These are phyloP conservation scores for Rubroboletus satanas DNA, from an alignment of 768 basidiomycete species.

Conservation along the genomic window DNA sequence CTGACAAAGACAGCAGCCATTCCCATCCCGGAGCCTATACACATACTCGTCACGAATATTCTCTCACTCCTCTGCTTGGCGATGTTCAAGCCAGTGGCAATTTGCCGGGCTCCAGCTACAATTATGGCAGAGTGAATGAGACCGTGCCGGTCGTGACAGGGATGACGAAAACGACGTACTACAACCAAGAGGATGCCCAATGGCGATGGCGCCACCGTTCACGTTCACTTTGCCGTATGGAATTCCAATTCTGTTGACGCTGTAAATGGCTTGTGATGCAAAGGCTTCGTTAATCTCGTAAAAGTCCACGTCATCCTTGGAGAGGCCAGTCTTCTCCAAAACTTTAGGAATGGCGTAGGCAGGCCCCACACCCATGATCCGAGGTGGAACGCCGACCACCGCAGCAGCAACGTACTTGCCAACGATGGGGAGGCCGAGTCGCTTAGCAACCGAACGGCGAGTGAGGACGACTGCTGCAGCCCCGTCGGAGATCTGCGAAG, in stretches of 20 bases:
- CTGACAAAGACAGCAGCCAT: constrained; percentile 86
- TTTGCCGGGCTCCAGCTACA: constrained; percentile 77
- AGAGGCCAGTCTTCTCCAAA: constrained; percentile 63
- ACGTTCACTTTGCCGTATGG: constrained; percentile 79
- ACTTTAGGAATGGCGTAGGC: constrained; percentile 80
- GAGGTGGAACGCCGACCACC: constrained; percentile 77
- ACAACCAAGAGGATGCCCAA: constrained; percentile 85
- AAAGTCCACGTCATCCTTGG: constrained; percentile 75
- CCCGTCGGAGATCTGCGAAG: constrained; percentile 89
- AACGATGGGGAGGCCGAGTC: constrained; percentile 78
- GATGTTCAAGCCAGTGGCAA: constrained; percentile 79
- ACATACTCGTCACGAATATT: constrained; percentile 89
- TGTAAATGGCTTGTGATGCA: constrained; percentile 77
- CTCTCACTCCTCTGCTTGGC: constrained; percentile 72
- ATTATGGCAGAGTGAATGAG: constrained; percentile 6
- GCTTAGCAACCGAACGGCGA: constrained; percentile 74
- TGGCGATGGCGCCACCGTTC: constrained; percentile 84
- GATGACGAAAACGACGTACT: constrained; percentile 46
- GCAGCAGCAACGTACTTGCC: constrained; percentile 78
- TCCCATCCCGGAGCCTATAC: constrained; percentile 86
- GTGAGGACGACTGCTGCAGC: constrained; percentile 86
- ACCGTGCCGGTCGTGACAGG: background rate
- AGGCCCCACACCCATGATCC: constrained; percentile 90
- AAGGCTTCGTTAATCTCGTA: constrained; percentile 94
- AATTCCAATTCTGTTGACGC: constrained; percentile 64